phyloP scores from a whole-genome alignment of 768 basidiomycete species.

The Cantharellus cinnabarinus region DNA sequence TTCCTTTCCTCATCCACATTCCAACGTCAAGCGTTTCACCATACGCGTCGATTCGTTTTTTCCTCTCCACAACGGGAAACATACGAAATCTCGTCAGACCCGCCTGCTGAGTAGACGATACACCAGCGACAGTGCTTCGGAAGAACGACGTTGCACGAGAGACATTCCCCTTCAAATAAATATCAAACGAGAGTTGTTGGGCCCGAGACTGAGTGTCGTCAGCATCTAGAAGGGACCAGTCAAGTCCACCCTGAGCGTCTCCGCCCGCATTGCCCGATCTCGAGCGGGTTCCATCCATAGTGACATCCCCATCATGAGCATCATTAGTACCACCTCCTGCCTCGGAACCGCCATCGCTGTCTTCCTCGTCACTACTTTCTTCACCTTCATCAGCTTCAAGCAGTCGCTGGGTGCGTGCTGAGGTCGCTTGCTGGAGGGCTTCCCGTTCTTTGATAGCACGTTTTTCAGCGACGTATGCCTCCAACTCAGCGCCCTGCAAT shows the following conservation, averaged over 20 bases:
- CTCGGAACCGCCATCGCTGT: slow-evolving; percentile 50
- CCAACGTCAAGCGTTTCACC: slow-evolving; percentile 91
- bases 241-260: slow-evolving; percentile 27
- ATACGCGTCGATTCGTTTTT: slow-evolving; percentile 80
- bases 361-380: slow-evolving; percentile 18
- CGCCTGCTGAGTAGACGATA: slow-evolving; percentile 6
- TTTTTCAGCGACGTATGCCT: slow-evolving; percentile 57
- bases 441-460: slow-evolving; percentile 61
- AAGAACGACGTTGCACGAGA: slow-evolving; percentile 69
- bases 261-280: slow-evolving; percentile 14
- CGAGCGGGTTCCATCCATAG: slow-evolving; percentile 8
- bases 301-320: slow-evolving; percentile 14
- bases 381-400: slow-evolving; percentile 81
- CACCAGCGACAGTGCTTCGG: slow-evolving; percentile 31
- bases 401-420: slow-evolving; percentile 67
- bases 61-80: slow-evolving; percentile 94
- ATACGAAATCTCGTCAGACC: slow-evolving; percentile 50
- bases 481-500: slow-evolving; percentile 72
- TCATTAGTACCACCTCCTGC: slow-evolving; percentile 35
- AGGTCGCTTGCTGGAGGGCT: slow-evolving; percentile 65
- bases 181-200: slow-evolving; percentile 75
- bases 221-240: slow-evolving; percentile 46
- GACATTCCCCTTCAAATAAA: slow-evolving; percentile 93
- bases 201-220: slow-evolving; percentile 50
- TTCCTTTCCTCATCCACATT: slow-evolving; percentile 85